phyloP scores from a whole-genome alignment of 2,329 filamentous ascomycete genomes.

The Dendrostoma leiphaemia region DNA sequence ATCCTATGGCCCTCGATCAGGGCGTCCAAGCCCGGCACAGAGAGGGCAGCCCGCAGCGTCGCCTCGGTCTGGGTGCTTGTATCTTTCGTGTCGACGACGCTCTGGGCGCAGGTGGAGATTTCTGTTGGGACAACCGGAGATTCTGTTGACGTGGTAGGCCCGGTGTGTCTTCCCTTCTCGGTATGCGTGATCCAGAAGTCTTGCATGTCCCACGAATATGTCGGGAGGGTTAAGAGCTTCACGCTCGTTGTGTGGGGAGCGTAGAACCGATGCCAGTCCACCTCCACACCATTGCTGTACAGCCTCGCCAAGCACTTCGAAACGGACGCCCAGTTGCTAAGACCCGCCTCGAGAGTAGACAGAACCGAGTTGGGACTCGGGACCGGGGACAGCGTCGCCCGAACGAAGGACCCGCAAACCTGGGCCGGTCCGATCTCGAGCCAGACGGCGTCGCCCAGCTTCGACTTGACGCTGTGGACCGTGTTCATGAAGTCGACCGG shows the following conservation, averaged over 20 bases:
- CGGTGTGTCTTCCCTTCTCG: slow-evolving; percentile 52
- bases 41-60: too few species aligned
- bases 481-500: slow-evolving; percentile 37
- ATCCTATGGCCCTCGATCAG: slow-evolving; percentile 57
- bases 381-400: background rate
- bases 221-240: slow-evolving; percentile 32
- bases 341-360: background rate
- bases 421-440: background rate
- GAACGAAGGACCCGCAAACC: background rate
- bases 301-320: background rate
- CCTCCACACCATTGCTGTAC: background rate
- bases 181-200: slow-evolving; percentile 36
- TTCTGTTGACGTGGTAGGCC: background rate
- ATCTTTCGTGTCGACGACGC: background rate
- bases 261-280: slow-evolving; percentile 1
- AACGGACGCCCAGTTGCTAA: background rate
- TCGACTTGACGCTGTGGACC: background rate
- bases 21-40: too few species aligned
- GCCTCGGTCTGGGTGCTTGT: slow-evolving; percentile 46
- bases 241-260: slow-evolving; percentile 28
- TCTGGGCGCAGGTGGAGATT: background rate
- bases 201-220: slow-evolving; percentile 37
- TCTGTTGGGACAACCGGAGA: slow-evolving; percentile 19
- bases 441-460: background rate
- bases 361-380: background rate